Percentiles rank a stretch among this genome's conserved stretches.
phyloP scores from a whole-genome alignment of 2,329 filamentous ascomycete genomes.

The Paracorniculantispora psalliotae region DNA sequence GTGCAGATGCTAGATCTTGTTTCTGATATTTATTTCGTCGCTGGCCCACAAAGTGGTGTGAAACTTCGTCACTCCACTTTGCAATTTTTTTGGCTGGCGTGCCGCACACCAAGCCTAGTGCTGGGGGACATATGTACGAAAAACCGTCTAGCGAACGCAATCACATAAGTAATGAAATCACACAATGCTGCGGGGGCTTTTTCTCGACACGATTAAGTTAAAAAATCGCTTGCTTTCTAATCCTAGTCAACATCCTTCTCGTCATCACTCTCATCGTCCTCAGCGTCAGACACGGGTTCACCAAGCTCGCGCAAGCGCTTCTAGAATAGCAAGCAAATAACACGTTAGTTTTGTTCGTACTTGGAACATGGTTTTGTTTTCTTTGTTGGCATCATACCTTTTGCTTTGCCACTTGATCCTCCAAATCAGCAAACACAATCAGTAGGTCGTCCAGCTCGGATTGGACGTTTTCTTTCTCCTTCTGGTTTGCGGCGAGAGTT shows the following conservation, averaged over 20 bases:
- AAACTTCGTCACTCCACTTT: slow-evolving; percentile 12
- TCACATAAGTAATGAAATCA: neutral
- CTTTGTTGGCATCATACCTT: slow-evolving; percentile 51
- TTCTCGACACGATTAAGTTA: too few species aligned
- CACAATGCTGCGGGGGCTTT: too few species aligned
- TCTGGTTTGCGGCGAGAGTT: slow-evolving; percentile 42
- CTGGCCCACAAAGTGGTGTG: slow-evolving; percentile 7
- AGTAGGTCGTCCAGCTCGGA: slow-evolving; percentile 74
- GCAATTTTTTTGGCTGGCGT: slow-evolving; percentile 1
- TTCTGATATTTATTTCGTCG: neutral
- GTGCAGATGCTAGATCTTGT: neutral
- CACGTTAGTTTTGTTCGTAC: neutral
- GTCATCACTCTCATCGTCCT: slow-evolving; percentile 58
- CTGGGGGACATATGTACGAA: neutral
- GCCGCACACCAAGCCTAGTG: neutral
- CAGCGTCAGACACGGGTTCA: slow-evolving; percentile 69
- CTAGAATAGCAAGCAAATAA: slow-evolving; percentile 25
- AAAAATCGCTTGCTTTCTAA: slow-evolving; percentile 20
- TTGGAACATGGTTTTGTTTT: neutral
- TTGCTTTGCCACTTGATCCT: slow-evolving; percentile 70
- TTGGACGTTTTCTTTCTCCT: slow-evolving; percentile 60
- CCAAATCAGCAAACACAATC: slow-evolving; percentile 74
- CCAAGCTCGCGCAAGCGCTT: slow-evolving; percentile 61
- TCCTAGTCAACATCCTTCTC: slow-evolving; percentile 47
- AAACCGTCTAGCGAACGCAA: neutral